phyloP scores from a whole-genome alignment of 1,284 basidiomycete genomes.

The Ganoderma sinense region DNA sequence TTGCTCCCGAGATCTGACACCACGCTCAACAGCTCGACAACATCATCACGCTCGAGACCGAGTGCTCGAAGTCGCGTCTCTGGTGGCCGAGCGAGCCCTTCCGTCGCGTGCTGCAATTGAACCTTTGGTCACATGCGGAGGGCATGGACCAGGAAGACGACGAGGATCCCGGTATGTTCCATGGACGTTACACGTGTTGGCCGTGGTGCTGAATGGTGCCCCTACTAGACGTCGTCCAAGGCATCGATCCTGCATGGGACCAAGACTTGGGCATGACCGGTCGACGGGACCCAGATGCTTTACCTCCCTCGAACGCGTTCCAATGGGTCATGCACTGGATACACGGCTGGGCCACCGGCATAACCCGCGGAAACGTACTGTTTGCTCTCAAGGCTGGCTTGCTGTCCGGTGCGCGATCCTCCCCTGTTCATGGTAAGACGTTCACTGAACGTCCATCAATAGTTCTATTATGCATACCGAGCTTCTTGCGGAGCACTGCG shows the following conservation, averaged over 20 bases:
- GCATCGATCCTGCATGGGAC: conserved; percentile 51
- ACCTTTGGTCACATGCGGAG: conserved; percentile 56
- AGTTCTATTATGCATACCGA: conserved; percentile 71
- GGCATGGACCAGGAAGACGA: conserved; percentile 56
- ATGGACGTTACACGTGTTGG: neutral
- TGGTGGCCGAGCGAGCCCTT: conserved; percentile 73
- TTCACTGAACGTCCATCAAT: neutral
- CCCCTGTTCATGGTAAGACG: no score
- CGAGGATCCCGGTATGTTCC: conserved; percentile 57
- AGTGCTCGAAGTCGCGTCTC: conserved; percentile 55
- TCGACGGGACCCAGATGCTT: conserved; percentile 76
- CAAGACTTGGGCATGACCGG: conserved; percentile 62
- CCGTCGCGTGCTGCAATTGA: conserved; percentile 49
- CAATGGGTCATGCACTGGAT: conserved; percentile 58
- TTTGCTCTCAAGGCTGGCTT: conserved; percentile 85
- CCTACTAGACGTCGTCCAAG: conserved; percentile 66
- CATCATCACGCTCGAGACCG: conserved; percentile 64
- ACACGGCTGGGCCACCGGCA: conserved; percentile 47
- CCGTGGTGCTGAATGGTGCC: neutral
- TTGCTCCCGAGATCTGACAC: neutral
- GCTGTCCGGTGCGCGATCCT: conserved; percentile 54
- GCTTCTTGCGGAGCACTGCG: conserved; percentile 61
- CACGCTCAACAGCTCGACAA: conserved; percentile 52
- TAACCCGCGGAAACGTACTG: conserved; percentile 67
- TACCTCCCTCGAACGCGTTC: conserved; percentile 68